phyloP scores from a whole-genome alignment of 495 filamentous ascomycete species.

The Parachaetomium inaequale region DNA sequence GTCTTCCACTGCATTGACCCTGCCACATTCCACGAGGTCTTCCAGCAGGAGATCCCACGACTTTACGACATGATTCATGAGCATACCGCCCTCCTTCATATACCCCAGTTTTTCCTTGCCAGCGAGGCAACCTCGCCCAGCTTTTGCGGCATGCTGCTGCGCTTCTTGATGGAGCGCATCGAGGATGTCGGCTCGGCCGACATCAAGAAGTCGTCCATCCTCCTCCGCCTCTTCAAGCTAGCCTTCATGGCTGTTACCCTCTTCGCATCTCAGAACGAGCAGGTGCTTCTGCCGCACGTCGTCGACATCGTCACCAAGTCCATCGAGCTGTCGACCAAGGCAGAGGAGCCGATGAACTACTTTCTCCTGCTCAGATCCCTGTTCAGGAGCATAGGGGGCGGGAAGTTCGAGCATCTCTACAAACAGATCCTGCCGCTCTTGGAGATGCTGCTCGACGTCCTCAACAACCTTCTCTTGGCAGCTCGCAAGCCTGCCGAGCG shows the following conservation, averaged over 20 bases:
- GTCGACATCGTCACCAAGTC: conserved; percentile 94
- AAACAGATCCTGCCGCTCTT: conserved; percentile 95
- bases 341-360: conserved; percentile 98
- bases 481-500: conserved; percentile 85
- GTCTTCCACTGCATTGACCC: conserved; percentile 99
- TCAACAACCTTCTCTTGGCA: conserved; percentile 87
- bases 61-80: conserved; percentile 98
- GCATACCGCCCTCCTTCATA: conserved; percentile 86
- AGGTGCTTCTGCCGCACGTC: conserved; percentile 91
- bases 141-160: conserved; percentile 95
- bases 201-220: conserved; percentile 82
- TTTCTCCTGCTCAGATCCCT: conserved; percentile 89
- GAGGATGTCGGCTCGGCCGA: conserved; percentile 91
- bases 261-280: conserved; percentile 91
- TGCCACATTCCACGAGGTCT: conserved; percentile 97
- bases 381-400: conserved; percentile 94
- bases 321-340: conserved; percentile 89
- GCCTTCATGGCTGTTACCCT: conserved; percentile 99
- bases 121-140: conserved; percentile 96
- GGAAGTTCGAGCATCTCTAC: conserved; percentile 94
- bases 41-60: conserved; percentile 92
- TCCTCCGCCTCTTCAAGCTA: conserved; percentile 93
- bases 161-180: conserved; percentile 94
- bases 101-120: conserved; percentile 96
- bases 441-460: conserved; percentile 94